phyloP scores from a whole-genome alignment of 140 eudicot species.

The Flaveria floridana region DNA sequence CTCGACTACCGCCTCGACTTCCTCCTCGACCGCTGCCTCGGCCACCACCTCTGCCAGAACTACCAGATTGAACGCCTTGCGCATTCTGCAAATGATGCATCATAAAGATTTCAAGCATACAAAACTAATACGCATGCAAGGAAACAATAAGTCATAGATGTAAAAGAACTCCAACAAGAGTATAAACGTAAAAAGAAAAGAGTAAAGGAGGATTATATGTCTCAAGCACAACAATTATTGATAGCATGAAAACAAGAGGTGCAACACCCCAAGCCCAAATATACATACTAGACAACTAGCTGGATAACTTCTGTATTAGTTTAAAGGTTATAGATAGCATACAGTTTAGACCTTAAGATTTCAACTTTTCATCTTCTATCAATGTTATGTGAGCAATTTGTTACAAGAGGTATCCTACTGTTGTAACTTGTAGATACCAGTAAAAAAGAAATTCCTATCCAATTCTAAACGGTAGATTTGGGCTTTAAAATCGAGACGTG shows the following conservation, averaged over 20 bases:
- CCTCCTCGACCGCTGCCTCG: conserved; percentile 38
- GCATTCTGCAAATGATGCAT: conserved; percentile 41
- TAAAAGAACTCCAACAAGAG: neutral
- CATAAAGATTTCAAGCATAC: conserved; percentile 24
- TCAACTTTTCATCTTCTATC: conserved; percentile 3
- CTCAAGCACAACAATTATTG: neutral
- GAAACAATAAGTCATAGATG: neutral
- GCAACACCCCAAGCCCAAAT: conserved; percentile 17
- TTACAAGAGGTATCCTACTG: conserved; percentile 4
- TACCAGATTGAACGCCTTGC: conserved; percentile 38
- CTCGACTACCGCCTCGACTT: conserved; percentile 27
- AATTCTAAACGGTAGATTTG: neutral
- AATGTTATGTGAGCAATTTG: neutral
- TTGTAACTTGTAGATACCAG: neutral
- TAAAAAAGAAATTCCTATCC: conserved; percentile 5
- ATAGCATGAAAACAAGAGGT: neutral
- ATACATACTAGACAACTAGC: conserved; percentile 19
- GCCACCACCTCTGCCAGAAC: conserved; percentile 38
- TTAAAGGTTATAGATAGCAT: conserved; percentile 3
- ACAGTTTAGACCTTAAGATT: conserved; percentile 18
- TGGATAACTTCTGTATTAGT: conserved; percentile 11
- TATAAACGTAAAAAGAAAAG: neutral
- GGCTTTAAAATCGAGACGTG: conserved; percentile 21
- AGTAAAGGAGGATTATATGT: neutral
- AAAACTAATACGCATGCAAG: neutral